Percentiles rank a stretch among this genome's conserved stretches.
phyloP scores from a whole-genome alignment of 2,329 filamentous ascomycete genomes.

The Pseudopyricularia javanii region DNA sequence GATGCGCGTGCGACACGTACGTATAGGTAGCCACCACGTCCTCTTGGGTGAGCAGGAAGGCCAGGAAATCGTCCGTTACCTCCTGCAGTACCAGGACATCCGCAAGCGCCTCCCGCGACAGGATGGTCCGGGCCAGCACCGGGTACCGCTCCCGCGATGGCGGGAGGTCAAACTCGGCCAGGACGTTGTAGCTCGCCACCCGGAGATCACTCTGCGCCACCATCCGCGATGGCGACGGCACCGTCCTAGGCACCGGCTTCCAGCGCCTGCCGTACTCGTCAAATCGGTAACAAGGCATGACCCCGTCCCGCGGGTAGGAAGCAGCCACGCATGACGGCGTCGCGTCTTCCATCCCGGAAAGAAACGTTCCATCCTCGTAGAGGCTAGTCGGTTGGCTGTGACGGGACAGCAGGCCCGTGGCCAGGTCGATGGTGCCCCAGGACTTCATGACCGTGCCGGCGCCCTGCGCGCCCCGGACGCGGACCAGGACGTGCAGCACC shows the following conservation, averaged over 20 bases:
- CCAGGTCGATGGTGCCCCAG: conserved; percentile 36
- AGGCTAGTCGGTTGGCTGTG: conserved; percentile 12
- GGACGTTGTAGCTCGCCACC: conserved; percentile 39
- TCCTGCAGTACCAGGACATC: conserved; percentile 47
- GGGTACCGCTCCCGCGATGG: conserved; percentile 27
- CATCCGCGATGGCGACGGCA: background rate
- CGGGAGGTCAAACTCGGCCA: conserved; percentile 37
- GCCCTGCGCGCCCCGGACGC: conserved; percentile 22
- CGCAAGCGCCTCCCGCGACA: conserved; percentile 26
- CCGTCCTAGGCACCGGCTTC: conserved; percentile 2
- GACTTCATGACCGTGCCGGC: conserved; percentile 37
- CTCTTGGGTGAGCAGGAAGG: conserved; percentile 34
- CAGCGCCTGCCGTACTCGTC: conserved; percentile 10
- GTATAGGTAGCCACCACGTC: conserved; percentile 35
- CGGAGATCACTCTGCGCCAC: conserved; percentile 10
- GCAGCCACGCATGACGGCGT: background rate
- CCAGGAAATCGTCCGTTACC: conserved; percentile 51
- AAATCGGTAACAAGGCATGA: conserved; percentile 4
- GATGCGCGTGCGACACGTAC: conserved; percentile 45
- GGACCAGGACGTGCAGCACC: conserved; percentile 38
- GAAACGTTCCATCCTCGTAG: conserved; percentile 6
- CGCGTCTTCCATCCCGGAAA: background rate
- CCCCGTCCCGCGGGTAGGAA: background rate
- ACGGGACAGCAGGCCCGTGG: conserved; percentile 9
- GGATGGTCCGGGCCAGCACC: conserved; percentile 28